Base-by-base conservation (phyloP, 2,329 filamentous ascomycete genomes). In the Colletotrichum ledebouriae region DNA sequence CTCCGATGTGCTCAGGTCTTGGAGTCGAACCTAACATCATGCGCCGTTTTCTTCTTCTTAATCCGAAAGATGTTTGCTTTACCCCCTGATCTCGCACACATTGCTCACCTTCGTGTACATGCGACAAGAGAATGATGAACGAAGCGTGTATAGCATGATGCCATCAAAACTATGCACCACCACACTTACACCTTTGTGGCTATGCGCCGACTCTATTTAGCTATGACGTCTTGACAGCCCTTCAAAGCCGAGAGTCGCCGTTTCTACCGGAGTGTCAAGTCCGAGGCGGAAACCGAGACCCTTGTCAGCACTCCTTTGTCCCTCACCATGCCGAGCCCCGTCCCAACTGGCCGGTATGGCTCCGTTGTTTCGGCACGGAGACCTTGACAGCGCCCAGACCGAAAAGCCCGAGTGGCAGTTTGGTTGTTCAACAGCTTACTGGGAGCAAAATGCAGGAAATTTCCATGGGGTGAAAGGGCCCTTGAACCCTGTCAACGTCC, bases 261-360 rank as follows among this genome's bases (percentile, higher is more conserved):
- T 39, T 33, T 50, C 46, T 15, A n/a, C 15, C 15, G 25, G n/a
- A 6, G 25, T 12, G 13, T 33, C 47, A 10, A n/a, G 25, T 29
- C 49, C 13, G 52, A 15, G 25, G 12, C 47, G 47, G 12, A 29
- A 55, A 29, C 50, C 33, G 42, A 46, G 15, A 20, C 42, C n/a
- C 42, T 10, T n/a, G 29, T n/a, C 9, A 29, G 49, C 22, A 29
- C 47, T 15, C 29, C 47, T 15, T 13, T 25, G 33, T n/a, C 29
- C 52, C 33, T 55, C 33, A 41, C 22, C 22, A 13, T 55, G 34
- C 52, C 52, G 52, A 55, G 50, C 12, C 22, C 55, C 37, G 62
- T 46, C 62, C 56, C 44, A 59, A 5, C 39, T 29, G 46, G 15
- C 22, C 55, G 62, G 55, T 59, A 15, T 37, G 37, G 55, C 56